Evolutionary conservation across 768 basidiomycete genomes (phyloP).

Genomic region (Tulasnella calospora): DNA sequence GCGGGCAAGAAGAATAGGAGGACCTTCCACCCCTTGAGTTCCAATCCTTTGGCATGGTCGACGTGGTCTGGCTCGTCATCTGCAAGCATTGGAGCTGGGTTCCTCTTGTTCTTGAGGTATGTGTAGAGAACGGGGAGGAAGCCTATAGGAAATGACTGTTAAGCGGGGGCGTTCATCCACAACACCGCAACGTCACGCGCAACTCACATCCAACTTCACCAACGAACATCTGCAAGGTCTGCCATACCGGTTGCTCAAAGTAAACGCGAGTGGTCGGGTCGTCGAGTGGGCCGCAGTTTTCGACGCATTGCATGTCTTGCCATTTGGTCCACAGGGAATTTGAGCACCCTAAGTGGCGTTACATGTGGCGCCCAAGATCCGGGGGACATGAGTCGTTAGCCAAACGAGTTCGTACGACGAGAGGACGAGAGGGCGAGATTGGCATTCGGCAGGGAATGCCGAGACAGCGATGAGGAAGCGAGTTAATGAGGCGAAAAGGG

Average conservation of each 20-base stretch:
- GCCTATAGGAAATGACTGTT: slow-evolving; percentile 44
- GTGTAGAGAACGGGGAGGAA: slow-evolving; percentile 79
- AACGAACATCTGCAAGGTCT: slow-evolving; percentile 74
- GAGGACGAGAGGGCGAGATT: not conserved
- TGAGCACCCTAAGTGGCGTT: slow-evolving; percentile 36
- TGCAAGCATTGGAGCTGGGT: slow-evolving; percentile 51
- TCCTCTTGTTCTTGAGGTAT: slow-evolving; percentile 49
- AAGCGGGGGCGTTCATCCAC: not conserved
- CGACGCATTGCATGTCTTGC: slow-evolving; percentile 99
- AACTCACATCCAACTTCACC: slow-evolving; percentile 66
- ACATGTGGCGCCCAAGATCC: slow-evolving; percentile 1
- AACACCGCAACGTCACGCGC: not conserved
- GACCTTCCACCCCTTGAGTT: slow-evolving; percentile 61
- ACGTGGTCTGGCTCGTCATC: slow-evolving; percentile 16
- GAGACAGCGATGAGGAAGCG: not conserved
- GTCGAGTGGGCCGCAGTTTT: slow-evolving; percentile 67
- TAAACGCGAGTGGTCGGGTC: slow-evolving; percentile 58
- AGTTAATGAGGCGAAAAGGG: not conserved
- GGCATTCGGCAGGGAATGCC: not conserved
- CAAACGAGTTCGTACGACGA: not conserved
- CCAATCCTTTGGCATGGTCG: not conserved
- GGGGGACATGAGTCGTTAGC: not conserved
- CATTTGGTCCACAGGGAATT: slow-evolving; percentile 81
- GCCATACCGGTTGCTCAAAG: slow-evolving; percentile 94
- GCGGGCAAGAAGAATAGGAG: slow-evolving; percentile 85